These are phyloP conservation scores for Meripilus lineatus DNA, from an alignment of 1,284 basidiomycete genomes.

Conservation along the genomic window DNA sequence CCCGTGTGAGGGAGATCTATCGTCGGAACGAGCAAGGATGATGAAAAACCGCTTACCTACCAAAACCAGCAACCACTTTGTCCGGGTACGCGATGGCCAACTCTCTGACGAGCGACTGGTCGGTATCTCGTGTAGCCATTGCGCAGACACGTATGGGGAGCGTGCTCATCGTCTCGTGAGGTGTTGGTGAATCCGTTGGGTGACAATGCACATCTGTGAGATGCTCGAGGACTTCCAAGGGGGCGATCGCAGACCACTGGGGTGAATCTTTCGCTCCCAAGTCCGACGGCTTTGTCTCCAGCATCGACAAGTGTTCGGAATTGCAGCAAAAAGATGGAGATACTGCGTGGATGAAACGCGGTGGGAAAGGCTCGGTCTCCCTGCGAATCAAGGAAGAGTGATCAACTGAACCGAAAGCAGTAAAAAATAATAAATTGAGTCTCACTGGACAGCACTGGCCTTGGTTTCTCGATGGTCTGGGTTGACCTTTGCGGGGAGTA, in stretches of 20 bases:
- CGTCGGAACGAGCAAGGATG: background rate
- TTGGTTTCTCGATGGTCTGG: too few relatives aligned
- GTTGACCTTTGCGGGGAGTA: too few relatives aligned
- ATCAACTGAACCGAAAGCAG: too few relatives aligned
- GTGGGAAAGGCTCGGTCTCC: too few relatives aligned
- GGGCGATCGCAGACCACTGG: background rate
- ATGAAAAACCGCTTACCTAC: conserved; percentile 34
- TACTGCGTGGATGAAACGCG: too few relatives aligned
- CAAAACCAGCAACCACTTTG: conserved; percentile 73
- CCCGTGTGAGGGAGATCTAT: background rate
- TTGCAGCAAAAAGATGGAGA: too few relatives aligned
- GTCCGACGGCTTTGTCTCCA: too few relatives aligned
- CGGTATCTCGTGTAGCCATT: conserved; percentile 61
- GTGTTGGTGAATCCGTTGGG: conserved; percentile 62
- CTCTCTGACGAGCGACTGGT: conserved; percentile 60
- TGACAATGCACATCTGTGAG: conserved; percentile 79
- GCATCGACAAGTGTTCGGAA: too few relatives aligned
- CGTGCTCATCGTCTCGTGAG: conserved; percentile 39
- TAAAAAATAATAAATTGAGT: too few relatives aligned
- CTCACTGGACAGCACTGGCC: too few relatives aligned
- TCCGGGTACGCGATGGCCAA: conserved; percentile 54
- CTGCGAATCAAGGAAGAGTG: too few relatives aligned
- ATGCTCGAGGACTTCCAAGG: conserved; percentile 46
- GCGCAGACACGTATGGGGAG: conserved; percentile 65
- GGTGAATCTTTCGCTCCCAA: too few relatives aligned